A percentile compares a stretch with the other conserved stretches of the same genome.
Conservation (phyloP, 768 basidiomycete species). For the Amanita rubescens region DNA sequence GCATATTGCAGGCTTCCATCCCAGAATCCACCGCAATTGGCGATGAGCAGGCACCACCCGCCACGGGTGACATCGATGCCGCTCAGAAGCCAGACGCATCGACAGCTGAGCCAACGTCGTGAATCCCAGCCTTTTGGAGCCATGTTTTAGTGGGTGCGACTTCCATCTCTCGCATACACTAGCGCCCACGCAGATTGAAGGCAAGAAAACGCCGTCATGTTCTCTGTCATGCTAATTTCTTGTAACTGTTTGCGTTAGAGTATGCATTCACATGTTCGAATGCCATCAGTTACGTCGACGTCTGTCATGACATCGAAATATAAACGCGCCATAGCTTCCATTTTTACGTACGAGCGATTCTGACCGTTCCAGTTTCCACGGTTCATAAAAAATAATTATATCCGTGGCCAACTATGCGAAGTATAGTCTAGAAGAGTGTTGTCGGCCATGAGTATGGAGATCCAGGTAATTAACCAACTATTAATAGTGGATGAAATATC, state of each 20-base stretch:
- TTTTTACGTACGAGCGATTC: neutral
- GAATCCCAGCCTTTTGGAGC: neutral
- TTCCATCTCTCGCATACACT: neutral
- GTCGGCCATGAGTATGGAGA: neutral
- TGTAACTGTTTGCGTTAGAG: neutral
- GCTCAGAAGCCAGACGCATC: neutral
- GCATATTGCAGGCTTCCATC: slow-evolving; percentile 36
- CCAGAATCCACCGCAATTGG: slow-evolving; percentile 13
- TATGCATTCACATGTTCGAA: neutral
- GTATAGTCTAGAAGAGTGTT: slow-evolving; percentile 13
- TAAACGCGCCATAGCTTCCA: neutral
- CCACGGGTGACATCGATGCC: neutral
- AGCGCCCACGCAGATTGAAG: neutral
- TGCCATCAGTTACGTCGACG: neutral
- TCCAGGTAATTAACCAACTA: slow-evolving; percentile 2
- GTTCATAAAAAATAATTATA: slow-evolving; percentile 8
- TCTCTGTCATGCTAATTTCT: neutral
- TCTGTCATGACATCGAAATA: neutral
- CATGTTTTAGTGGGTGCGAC: neutral
- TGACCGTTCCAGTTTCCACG: slow-evolving; percentile 4
- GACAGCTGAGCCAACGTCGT: neutral
- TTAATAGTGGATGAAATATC: neutral
- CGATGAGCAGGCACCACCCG: slow-evolving; percentile 4
- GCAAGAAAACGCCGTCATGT: neutral
- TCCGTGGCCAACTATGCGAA: slow-evolving; percentile 1